Percentiles rank a stretch among this genome's conserved stretches.
Evolutionary conservation across 169 alveolate genomes (phyloP).

Genomic region (Fabrea salina): DNA sequence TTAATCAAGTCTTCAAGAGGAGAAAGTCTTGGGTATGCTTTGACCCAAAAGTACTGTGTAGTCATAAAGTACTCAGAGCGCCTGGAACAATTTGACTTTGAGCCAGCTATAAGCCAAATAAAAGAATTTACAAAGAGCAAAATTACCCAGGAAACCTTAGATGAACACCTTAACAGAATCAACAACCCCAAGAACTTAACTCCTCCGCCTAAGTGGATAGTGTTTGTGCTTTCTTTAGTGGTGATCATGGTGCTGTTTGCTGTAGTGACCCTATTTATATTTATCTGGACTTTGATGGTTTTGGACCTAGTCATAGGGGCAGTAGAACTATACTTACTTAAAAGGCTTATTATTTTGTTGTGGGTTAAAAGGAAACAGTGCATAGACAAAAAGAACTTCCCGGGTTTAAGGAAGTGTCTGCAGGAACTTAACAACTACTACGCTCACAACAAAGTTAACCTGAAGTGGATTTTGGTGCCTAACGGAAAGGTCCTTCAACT

Average conservation of each 20-base stretch:
- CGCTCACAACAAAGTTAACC: background rate
- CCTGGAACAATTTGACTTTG: background rate
- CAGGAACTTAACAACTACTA: background rate
- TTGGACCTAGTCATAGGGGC: slow-evolving; percentile 21
- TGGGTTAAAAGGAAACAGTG: background rate
- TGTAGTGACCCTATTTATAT: background rate
- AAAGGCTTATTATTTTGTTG: background rate
- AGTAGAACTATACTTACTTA: background rate
- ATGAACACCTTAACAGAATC: background rate
- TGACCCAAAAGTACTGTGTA: background rate
- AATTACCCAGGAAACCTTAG: background rate
- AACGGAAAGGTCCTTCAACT: background rate
- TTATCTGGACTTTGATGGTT: slow-evolving; percentile 1
- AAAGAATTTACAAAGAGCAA: background rate
- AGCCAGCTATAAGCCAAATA: background rate
- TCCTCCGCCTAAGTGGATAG: background rate
- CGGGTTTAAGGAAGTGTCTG: background rate
- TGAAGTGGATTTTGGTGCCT: background rate
- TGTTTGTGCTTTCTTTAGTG: background rate
- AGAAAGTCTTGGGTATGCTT: background rate
- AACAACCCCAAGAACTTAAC: background rate
- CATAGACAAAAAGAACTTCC: background rate
- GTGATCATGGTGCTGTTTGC: background rate
- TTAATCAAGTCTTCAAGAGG: too few species aligned
- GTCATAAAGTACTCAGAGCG: background rate